A percentile compares a stretch with the other conserved stretches of the same genome.
phyloP scores from a whole-genome alignment of 495 filamentous ascomycete species.

The Lentithecium fluviatile region DNA sequence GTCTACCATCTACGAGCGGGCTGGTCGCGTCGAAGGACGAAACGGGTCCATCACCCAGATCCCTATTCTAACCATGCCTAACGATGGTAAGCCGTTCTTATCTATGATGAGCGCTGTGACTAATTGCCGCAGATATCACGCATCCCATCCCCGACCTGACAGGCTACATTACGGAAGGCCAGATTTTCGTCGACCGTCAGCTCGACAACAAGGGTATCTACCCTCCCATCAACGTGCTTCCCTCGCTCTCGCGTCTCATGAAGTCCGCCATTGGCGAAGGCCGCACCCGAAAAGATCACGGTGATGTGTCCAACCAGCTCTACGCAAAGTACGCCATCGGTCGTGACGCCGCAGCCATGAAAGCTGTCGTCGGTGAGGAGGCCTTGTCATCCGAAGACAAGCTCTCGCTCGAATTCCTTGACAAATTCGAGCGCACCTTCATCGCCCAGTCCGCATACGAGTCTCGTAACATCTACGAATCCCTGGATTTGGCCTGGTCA shows the following conservation, averaged over 20 bases:
- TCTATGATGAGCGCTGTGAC: background rate
- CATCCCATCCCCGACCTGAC: slow-evolving; percentile 99
- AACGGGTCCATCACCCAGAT: slow-evolving; percentile 99
- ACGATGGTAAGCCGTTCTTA: slow-evolving; percentile 64
- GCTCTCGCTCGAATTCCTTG: slow-evolving; percentile 94
- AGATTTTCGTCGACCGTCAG: slow-evolving; percentile 96
- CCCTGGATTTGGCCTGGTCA: slow-evolving; percentile 93
- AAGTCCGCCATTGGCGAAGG: slow-evolving; percentile 98
- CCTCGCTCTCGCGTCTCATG: slow-evolving; percentile 98
- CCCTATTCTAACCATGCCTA: slow-evolving; percentile 98
- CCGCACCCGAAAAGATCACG: slow-evolving; percentile 92
- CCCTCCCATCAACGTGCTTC: slow-evolving; percentile 98
- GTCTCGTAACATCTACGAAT: slow-evolving; percentile 82
- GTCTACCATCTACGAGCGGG: slow-evolving; percentile 99
- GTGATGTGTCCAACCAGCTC: slow-evolving; percentile 97
- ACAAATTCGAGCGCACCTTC: slow-evolving; percentile 94
- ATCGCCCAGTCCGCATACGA: slow-evolving; percentile 93
- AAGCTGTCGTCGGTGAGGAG: slow-evolving; percentile 98
- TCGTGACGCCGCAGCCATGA: slow-evolving; percentile 97
- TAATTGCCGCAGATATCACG: slow-evolving; percentile 72
- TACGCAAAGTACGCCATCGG: slow-evolving; percentile 99
- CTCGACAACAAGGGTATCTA: slow-evolving; percentile 95
- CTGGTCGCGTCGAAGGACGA: slow-evolving; percentile 94
- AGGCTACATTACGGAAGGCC: slow-evolving; percentile 97
- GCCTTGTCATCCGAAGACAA: slow-evolving; percentile 94